Evolutionary conservation across 1,139 yeast species (phyloP).

Genomic region (Pichia sp.): DNA sequence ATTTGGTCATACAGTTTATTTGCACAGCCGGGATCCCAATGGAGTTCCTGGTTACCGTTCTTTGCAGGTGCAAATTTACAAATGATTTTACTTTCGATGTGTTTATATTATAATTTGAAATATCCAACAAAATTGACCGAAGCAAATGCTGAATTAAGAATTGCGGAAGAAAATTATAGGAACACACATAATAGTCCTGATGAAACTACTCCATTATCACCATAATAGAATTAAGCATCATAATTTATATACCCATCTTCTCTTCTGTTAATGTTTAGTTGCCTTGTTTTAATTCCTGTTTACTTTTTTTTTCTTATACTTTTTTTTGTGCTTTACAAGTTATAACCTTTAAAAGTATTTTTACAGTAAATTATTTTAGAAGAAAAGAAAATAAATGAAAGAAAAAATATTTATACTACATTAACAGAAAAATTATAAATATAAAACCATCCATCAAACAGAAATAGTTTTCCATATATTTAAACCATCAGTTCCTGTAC

Average conservation of each 20-base stretch:
- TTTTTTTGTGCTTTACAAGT: no score
- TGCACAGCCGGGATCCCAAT: constrained; percentile 66
- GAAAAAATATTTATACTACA: no score
- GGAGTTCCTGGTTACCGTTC: constrained; percentile 87
- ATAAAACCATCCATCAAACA: constrained; percentile 40
- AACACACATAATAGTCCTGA: no score
- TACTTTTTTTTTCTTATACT: no score
- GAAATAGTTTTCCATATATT: constrained; percentile 96
- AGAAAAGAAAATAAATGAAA: no score
- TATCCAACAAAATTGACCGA: constrained; percentile 25
- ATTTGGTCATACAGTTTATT: constrained; percentile 68
- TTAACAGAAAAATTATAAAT: neutral
- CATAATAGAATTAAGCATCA: no score
- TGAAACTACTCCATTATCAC: constrained; percentile 10
- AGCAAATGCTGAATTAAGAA: constrained; percentile 27
- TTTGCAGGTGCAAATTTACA: constrained; percentile 69
- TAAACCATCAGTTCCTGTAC: constrained; percentile 94
- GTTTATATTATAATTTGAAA: constrained; percentile 38
- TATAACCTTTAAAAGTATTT: no score
- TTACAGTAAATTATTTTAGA: no score
- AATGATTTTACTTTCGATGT: constrained; percentile 45
- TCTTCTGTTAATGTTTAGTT: no score
- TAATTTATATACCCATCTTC: no score
- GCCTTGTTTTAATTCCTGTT: no score
- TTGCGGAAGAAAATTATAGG: constrained; percentile 19